Evolutionary conservation across 495 filamentous ascomycete genomes (phyloP).

Genomic region (Xylaria telfairii): DNA sequence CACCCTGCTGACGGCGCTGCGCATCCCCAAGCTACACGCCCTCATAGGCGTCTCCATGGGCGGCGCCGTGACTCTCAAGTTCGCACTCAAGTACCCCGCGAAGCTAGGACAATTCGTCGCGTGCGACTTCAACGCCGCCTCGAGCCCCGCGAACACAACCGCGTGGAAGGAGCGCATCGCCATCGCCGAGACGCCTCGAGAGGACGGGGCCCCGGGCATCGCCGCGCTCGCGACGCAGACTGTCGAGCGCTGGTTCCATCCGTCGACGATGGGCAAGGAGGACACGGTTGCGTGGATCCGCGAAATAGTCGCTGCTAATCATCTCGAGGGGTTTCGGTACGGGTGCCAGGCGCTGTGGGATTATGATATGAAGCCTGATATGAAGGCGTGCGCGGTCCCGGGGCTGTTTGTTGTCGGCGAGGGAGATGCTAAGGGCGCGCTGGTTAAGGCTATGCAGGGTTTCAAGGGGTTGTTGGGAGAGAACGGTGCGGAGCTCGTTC

Average conservation of each 20-base stretch:
- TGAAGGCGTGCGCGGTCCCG: slow-evolving; percentile 63
- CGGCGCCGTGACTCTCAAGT: slow-evolving; percentile 74
- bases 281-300: slow-evolving; percentile 57
- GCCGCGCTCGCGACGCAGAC: slow-evolving; percentile 68
- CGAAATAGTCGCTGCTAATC: slow-evolving; percentile 66
- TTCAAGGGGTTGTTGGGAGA: slow-evolving; percentile 64
- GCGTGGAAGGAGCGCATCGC: slow-evolving; percentile 80
- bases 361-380: slow-evolving; percentile 71
- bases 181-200: slow-evolving; percentile 65
- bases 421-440: slow-evolving; percentile 68
- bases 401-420: slow-evolving; percentile 73
- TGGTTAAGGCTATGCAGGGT: slow-evolving; percentile 77
- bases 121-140: slow-evolving; percentile 77
- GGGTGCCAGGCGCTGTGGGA: slow-evolving; percentile 75
- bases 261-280: slow-evolving; percentile 58
- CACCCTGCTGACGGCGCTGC: slow-evolving; percentile 62
- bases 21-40: slow-evolving; percentile 63
- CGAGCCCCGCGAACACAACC: slow-evolving; percentile 69
- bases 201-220: slow-evolving; percentile 54
- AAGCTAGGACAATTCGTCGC: slow-evolving; percentile 67
- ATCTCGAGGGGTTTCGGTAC: slow-evolving; percentile 71
- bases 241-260: slow-evolving; percentile 76
- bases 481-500: slow-evolving; percentile 59
- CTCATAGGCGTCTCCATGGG: slow-evolving; percentile 79
- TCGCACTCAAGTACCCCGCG: slow-evolving; percentile 68